phyloP scores from a whole-genome alignment of 495 filamentous ascomycete genomes.

The Darksidea phi region DNA sequence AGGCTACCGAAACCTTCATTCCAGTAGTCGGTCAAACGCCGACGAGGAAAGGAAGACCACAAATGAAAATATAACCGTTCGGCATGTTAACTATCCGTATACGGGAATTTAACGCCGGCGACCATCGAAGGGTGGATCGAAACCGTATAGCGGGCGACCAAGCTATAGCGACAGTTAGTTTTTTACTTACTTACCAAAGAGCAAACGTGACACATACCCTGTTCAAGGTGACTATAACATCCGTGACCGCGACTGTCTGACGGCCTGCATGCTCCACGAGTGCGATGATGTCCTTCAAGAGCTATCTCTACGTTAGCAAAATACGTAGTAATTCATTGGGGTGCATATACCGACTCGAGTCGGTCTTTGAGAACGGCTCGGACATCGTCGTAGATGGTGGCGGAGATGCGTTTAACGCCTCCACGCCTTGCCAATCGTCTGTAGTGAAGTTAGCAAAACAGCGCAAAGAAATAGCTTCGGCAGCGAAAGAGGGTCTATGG shows the following conservation, averaged over 20 bases:
- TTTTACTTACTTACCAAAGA: background rate
- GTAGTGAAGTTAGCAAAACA: background rate
- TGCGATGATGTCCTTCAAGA: slow-evolving; percentile 18
- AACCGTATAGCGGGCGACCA: background rate
- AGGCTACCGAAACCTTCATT: too few relatives aligned
- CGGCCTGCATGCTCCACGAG: slow-evolving; percentile 27
- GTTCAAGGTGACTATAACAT: slow-evolving; percentile 29
- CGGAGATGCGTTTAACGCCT: slow-evolving; percentile 72
- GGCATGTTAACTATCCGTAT: too few relatives aligned
- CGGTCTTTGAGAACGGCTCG: slow-evolving; percentile 54
- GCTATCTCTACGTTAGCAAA: too few relatives aligned
- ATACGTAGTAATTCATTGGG: too few relatives aligned
- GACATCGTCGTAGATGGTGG: slow-evolving; percentile 67
- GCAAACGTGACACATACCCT: slow-evolving; percentile 10
- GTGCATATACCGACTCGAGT: slow-evolving; percentile 20
- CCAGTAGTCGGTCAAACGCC: too few relatives aligned
- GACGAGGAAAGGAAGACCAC: too few relatives aligned
- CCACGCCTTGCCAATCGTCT: slow-evolving; percentile 79
- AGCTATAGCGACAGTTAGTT: background rate
- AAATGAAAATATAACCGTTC: too few relatives aligned
- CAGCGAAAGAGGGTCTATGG: too few relatives aligned
- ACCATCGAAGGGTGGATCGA: background rate
- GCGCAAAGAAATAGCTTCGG: too few relatives aligned
- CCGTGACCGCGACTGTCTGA: slow-evolving; percentile 19
- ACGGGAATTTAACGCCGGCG: background rate